Evolutionary conservation across 2,329 filamentous ascomycete species (phyloP).

Genomic region (Penicillium brevicompactum): DNA sequence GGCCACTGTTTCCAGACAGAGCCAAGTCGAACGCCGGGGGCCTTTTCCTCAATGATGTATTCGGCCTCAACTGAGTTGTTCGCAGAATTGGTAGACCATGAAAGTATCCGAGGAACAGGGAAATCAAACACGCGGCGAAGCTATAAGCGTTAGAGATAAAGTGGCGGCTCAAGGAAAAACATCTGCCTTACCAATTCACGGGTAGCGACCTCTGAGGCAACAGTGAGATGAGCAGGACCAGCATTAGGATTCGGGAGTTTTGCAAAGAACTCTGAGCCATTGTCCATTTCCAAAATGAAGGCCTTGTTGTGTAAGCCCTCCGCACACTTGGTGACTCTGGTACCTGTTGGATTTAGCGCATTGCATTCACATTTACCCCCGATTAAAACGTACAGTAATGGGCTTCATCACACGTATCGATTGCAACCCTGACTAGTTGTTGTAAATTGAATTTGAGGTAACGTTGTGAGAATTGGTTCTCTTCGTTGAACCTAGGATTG

Average conservation of each 20-base stretch:
- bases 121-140: slow-evolving; percentile 22
- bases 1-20: slow-evolving; percentile 32
- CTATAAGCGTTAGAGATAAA: slow-evolving; percentile 15
- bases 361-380: neutral
- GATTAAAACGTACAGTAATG: slow-evolving; percentile 23
- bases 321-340: slow-evolving; percentile 30
- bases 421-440: slow-evolving; percentile 27
- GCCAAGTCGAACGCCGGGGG: slow-evolving; percentile 28
- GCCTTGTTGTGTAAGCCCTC: slow-evolving; percentile 40
- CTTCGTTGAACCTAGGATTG: slow-evolving; percentile 28
- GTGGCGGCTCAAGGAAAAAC: neutral
- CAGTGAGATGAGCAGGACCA: slow-evolving; percentile 20
- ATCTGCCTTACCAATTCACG: slow-evolving; percentile 24
- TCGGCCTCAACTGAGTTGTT: slow-evolving; percentile 21
- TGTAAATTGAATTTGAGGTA: slow-evolving; percentile 33
- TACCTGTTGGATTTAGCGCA: slow-evolving; percentile 16
- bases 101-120: slow-evolving; percentile 19
- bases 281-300: slow-evolving; percentile 38
- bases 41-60: slow-evolving; percentile 35
- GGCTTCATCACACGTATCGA: slow-evolving; percentile 28
- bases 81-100: slow-evolving; percentile 23
- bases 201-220: slow-evolving; percentile 31
- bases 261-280: slow-evolving; percentile 30
- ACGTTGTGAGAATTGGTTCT: slow-evolving; percentile 29
- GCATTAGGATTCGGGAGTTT: slow-evolving; percentile 34